These are phyloP conservation scores for Clonostachys byssicola DNA, from an alignment of 2,329 filamentous ascomycete genomes.

Conservation along the genomic window DNA sequence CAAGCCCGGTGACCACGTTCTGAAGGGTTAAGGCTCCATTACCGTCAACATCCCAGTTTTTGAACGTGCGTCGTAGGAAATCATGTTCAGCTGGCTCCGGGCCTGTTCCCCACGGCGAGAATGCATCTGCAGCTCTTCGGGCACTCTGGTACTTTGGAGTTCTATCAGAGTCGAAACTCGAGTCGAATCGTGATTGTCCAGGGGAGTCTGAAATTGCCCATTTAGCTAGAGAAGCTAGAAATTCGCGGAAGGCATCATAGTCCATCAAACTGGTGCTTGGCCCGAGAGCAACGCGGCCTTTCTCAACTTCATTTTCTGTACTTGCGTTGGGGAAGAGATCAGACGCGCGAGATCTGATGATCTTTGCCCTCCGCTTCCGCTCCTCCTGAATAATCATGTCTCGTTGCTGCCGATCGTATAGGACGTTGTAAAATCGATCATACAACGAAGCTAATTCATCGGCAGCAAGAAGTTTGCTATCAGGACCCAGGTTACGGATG, in stretches of 20 bases:
- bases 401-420: constrained; percentile 89
- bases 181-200: constrained; percentile 45
- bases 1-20: constrained; percentile 87
- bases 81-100: constrained; percentile 85
- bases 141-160: constrained; percentile 58
- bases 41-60: constrained; percentile 79
- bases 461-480: constrained; percentile 83
- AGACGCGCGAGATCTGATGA: constrained; percentile 37
- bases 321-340: constrained; percentile 26
- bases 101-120: constrained; percentile 51
- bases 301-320: constrained; percentile 58
- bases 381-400: constrained; percentile 75
- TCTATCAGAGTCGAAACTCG: constrained; percentile 44
- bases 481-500: constrained; percentile 89
- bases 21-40: constrained; percentile 78
- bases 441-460: constrained; percentile 89
- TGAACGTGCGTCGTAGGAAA: constrained; percentile 84
- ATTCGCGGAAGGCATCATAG: constrained; percentile 93
- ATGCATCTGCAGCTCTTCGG: constrained; percentile 34
- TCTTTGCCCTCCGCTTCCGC: constrained; percentile 60
- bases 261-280: constrained; percentile 93
- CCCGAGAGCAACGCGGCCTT: constrained; percentile 82
- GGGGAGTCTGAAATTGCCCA: constrained; percentile 93
- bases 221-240: constrained; percentile 81
- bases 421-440: constrained; percentile 85